Evolutionary conservation across 805 yeast genomes (phyloP).

Genomic region (Zygotorulaspora sp.): DNA sequence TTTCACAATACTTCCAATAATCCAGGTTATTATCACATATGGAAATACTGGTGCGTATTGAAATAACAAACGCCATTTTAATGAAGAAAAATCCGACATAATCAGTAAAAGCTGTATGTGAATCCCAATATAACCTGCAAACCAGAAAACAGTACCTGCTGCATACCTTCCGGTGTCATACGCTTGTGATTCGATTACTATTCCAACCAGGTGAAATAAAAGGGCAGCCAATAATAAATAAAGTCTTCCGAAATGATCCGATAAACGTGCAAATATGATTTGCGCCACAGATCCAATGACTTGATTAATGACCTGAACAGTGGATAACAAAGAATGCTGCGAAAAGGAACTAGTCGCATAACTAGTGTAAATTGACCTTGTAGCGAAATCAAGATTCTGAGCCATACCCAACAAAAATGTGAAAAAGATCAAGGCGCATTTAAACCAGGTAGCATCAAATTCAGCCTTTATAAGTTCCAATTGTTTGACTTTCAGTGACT

Average conservation of each 20-base stretch:
- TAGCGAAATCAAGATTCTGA: not conserved
- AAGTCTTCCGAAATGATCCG: slow-evolving; percentile 52
- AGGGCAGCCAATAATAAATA: slow-evolving; percentile 43
- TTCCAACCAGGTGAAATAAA: slow-evolving; percentile 49
- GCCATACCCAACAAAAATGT: slow-evolving; percentile 33
- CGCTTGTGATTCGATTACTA: slow-evolving; percentile 52
- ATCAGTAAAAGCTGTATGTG: slow-evolving; percentile 50
- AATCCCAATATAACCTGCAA: slow-evolving; percentile 53
- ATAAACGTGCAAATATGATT: slow-evolving; percentile 49
- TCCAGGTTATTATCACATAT: slow-evolving; percentile 67
- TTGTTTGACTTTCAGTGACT: too few species aligned
- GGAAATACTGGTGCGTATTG: slow-evolving; percentile 62
- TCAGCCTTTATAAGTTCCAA: too few species aligned
- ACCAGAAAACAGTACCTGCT: slow-evolving; percentile 48
- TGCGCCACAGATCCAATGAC: slow-evolving; percentile 57
- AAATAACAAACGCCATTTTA: slow-evolving; percentile 59
- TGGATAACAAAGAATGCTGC: slow-evolving; percentile 46
- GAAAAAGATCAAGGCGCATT: slow-evolving; percentile 28
- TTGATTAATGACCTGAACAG: slow-evolving; percentile 47
- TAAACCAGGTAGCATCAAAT: too few species aligned
- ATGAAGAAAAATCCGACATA: slow-evolving; percentile 55
- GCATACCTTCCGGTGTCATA: slow-evolving; percentile 46
- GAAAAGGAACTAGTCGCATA: slow-evolving; percentile 50
- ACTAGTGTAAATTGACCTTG: not conserved
- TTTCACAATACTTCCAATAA: slow-evolving; percentile 48